Percentiles rank a stretch among this genome's conserved stretches.
Evolutionary conservation across 805 yeast genomes (phyloP).

Genomic region (Priceomyces medius): DNA sequence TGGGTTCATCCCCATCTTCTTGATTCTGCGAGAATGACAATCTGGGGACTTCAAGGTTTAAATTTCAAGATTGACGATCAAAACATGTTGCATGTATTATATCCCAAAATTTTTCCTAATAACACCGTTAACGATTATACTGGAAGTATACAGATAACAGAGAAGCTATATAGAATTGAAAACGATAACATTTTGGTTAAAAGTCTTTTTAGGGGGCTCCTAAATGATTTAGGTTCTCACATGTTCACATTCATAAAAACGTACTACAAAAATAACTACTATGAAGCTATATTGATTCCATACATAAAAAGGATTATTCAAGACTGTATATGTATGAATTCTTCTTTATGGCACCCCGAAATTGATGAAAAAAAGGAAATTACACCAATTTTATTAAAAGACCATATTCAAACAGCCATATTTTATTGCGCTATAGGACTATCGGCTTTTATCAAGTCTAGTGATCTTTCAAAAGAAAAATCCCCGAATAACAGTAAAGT

Average conservation of each 20-base stretch:
- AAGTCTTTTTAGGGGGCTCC: constrained; percentile 19
- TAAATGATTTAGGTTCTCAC: constrained; percentile 16
- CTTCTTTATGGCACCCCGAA: constrained; percentile 11
- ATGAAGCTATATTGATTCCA: constrained; percentile 30
- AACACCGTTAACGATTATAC: constrained; percentile 42
- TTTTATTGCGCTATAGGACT: constrained; percentile 25
- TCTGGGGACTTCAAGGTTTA: constrained; percentile 41
- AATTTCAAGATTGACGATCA: constrained; percentile 38
- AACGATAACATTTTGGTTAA: constrained; percentile 15
- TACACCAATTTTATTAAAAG: constrained; percentile 8
- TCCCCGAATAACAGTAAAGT: constrained; percentile 16
- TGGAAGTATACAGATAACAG: constrained; percentile 20
- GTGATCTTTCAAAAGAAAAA: constrained; percentile 7
- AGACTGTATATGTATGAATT: constrained; percentile 25
- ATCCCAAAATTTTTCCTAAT: constrained; percentile 45
- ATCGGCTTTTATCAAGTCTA: constrained; percentile 15
- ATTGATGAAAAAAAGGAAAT: constrained; percentile 9
- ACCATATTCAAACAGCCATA: constrained; percentile 22
- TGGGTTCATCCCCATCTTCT: constrained; percentile 37
- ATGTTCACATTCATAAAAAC: constrained; percentile 29
- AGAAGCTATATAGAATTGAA: constrained; percentile 14
- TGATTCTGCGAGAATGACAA: constrained; percentile 38
- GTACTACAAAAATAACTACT: constrained; percentile 20
- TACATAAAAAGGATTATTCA: constrained; percentile 27
- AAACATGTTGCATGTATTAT: constrained; percentile 42